Base-by-base conservation (phyloP, 2,329 filamentous ascomycete genomes). In the Trichoderma simmonsii region DNA sequence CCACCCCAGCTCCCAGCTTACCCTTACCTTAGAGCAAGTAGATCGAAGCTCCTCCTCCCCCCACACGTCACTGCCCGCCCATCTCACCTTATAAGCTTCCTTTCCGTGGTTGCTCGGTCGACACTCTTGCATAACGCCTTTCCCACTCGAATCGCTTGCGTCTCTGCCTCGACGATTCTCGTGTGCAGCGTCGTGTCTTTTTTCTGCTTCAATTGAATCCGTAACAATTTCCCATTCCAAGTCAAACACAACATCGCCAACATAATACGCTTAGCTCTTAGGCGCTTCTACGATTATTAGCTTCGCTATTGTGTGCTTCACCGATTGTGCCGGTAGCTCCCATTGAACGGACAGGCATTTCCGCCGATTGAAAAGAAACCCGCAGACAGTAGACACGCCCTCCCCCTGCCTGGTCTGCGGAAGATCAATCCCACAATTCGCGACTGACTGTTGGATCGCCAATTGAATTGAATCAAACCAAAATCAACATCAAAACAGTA, bases 51-150 rank as follows among this genome's bases (percentile, higher is more conserved):
- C 24, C 56, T n/a, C 24, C 56, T 24, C 26, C 18, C 56, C 48
- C 60, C 26, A n/a, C 57, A 48, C 60, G 69, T 56, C 43, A 70
- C 57, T 36, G 21, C n/a, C 63, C 60, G 54, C n/a, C 48, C 39
- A 48, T 34, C 60, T 64, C 48, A 43, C 60, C 34, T 64, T 57
- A 63, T 24, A 71, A 65, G 66, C 39, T 71, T 66, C 54, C 51
- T 32, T 26, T 56, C 57, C 51, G 48, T 32, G 61, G 70, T 71
- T 66, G 70, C 70, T 71, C 62, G 62, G 70, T 66, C 70, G 62
- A 71, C 62, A 60, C 69, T 64, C 32, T 65, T 63, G 32, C 69
- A 65, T 65, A 34, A 59, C 54, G 34, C 36, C 57, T 69, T 60
- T 43, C 60, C 43, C 32, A n/a, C 61, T 64, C 26, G 30, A 56